Evolutionary conservation across 352 stramenopile genomes (phyloP), one percentile per base, ranked within the genome.

Genomic region (Phytophthora boehmeriae): DNA sequence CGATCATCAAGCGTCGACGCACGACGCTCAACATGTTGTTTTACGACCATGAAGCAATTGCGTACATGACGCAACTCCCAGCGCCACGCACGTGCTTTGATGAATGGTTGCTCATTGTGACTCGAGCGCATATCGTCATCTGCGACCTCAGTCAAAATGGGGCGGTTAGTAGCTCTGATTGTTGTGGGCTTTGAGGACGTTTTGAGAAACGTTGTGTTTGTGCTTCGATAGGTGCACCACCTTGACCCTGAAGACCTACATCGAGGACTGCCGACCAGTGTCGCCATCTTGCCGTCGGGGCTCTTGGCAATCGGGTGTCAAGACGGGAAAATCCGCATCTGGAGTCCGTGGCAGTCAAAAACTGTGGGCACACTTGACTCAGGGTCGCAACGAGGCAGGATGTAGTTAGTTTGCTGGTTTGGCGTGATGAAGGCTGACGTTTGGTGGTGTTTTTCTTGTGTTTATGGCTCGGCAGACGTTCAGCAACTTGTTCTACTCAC

Each of bases 291-390:
- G 8, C 83, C 85, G 1, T 75, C 68, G 1, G 85, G 85, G 0
- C 56, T 91, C 1, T 51, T 94, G 8, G 85, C 81, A 3, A 90
- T 94, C 19, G 85, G 83, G 0, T 94, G 83, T 36, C 74, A 86
- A 51, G 85, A 94, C 38, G 80, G 82, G 20, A 92, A 90, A 41
- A 80, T 93, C 23, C 85, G 82, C 5, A 58, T 91, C 19, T 91
- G 82, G 73, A 88, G 71, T 22, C 78, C 77, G n/a, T 73, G 69
- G 28, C 59, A 86, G 14, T 80, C 78, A 47, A 86, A 83, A 42
- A 76, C 77, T 6, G 71, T 86, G n/a, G 76, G 81, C 10, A 84
- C 66, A 11, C 76, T 93, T 27, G 82, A 93, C 50, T 81, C 75
- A 8, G 78, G 84, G 0, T 87, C 78, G 1, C 59, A 69, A 11